A percentile compares a stretch with the other conserved stretches of the same genome.
phyloP scores from a whole-genome alignment of 352 stramenopile species.

The Phytophthora ohioensis region DNA sequence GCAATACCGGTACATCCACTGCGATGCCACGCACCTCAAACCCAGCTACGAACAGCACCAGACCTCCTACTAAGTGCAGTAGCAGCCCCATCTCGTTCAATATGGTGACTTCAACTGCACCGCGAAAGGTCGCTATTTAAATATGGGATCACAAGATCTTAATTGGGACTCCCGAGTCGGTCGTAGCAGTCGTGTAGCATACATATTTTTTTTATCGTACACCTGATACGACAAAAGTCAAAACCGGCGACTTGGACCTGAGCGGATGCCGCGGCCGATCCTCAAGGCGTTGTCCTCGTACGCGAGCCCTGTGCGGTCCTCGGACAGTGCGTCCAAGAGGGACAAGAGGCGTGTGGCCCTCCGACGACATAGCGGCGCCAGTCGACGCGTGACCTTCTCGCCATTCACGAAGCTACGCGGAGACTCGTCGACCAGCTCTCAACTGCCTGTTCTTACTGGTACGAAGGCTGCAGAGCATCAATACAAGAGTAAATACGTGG shows the following conservation, averaged over 20 bases:
- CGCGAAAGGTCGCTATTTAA: background rate
- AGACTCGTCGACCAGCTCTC: conserved; percentile 16
- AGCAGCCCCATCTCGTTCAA: conserved; percentile 18
- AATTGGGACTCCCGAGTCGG: no score
- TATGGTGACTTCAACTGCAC: background rate
- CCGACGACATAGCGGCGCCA: conserved; percentile 30
- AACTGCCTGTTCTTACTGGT: conserved; percentile 26
- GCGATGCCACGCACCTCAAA: conserved; percentile 24
- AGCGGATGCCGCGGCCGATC: conserved; percentile 59
- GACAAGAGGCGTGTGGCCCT: conserved; percentile 32
- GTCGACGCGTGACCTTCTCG: conserved; percentile 78
- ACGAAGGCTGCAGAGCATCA: conserved; percentile 8
- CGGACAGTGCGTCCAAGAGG: conserved; percentile 28
- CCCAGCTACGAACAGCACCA: conserved; percentile 25
- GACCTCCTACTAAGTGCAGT: conserved; percentile 19
- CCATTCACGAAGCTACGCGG: conserved; percentile 68
- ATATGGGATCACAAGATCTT: background rate
- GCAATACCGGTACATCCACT: background rate
- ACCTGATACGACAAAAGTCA: no score
- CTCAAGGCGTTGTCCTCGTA: conserved; percentile 64
- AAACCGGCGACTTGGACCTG: no score
- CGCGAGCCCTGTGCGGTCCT: conserved; percentile 26
- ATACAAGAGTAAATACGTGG: background rate
- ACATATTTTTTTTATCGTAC: no score
- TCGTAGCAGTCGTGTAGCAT: no score